These are phyloP conservation scores for Daldinia sp. DNA, from an alignment of 2,329 filamentous ascomycete species.

Conservation along the genomic window DNA sequence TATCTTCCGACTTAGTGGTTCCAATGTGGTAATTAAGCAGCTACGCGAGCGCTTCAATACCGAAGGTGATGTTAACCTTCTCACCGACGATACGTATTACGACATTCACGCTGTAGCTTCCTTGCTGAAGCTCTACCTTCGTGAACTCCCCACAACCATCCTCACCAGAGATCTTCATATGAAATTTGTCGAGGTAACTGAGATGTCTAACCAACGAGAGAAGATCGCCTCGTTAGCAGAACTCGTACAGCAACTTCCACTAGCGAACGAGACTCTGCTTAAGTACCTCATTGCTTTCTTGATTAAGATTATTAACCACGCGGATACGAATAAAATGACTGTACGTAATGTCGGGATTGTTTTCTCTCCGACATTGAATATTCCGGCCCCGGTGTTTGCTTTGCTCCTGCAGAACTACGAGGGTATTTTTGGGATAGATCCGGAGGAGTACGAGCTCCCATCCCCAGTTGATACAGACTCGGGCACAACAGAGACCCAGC, in stretches of 20 bases:
- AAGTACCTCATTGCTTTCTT: conserved; percentile 89
- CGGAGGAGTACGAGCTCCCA: conserved; percentile 72
- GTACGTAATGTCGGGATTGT: conserved; percentile 98
- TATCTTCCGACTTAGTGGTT: conserved; percentile 97
- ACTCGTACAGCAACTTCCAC: conserved; percentile 83
- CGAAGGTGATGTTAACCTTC: conserved; percentile 89
- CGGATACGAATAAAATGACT: conserved; percentile 96
- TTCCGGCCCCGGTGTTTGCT: conserved; percentile 93
- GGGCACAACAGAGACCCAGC: conserved; percentile 51
- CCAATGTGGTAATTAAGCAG: conserved; percentile 91
- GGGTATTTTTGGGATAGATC: conserved; percentile 81
- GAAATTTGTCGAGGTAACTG: conserved; percentile 87
- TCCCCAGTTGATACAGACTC: conserved; percentile 58
- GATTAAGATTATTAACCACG: conserved; percentile 91
- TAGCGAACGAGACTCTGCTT: conserved; percentile 83
- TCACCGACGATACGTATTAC: conserved; percentile 86
- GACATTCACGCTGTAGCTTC: conserved; percentile 97
- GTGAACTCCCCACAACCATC: conserved; percentile 91
- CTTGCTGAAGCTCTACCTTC: conserved; percentile 90
- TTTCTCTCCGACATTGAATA: conserved; percentile 96
- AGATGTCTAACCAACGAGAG: conserved; percentile 78
- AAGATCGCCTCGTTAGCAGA: conserved; percentile 82
- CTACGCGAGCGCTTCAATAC: conserved; percentile 93
- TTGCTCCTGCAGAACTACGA: conserved; percentile 92
- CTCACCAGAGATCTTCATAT: conserved; percentile 90